Evolutionary conservation across 73 alveolate species (phyloP).

Genomic region (Tetrahymena malaccensis): DNA sequence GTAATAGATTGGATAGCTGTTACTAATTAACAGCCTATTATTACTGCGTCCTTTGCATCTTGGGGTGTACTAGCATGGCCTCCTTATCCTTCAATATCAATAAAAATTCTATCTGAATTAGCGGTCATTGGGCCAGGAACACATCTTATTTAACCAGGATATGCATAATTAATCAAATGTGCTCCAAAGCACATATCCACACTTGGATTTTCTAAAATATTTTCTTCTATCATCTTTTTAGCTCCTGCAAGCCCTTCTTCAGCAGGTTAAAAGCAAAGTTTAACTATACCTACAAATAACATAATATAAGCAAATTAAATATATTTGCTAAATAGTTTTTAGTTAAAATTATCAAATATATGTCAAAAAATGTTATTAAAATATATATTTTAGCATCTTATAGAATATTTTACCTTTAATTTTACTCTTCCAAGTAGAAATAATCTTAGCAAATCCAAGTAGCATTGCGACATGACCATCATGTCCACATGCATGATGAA

Average conservation of each 20-base stretch:
- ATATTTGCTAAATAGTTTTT: background rate
- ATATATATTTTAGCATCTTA: no score
- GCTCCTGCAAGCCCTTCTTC: slow-evolving; percentile 42
- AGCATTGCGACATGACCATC: slow-evolving; percentile 48
- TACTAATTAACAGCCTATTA: background rate
- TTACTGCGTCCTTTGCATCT: slow-evolving; percentile 9
- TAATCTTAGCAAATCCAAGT: slow-evolving; percentile 8
- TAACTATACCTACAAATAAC: background rate
- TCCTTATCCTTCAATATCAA: slow-evolving; percentile 25
- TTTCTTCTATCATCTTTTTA: slow-evolving; percentile 15
- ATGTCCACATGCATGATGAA: slow-evolving; percentile 47
- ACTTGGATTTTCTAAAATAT: slow-evolving; percentile 8
- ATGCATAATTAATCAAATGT: background rate
- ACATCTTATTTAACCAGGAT: background rate
- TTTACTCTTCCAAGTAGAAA: background rate
- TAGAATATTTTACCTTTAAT: background rate
- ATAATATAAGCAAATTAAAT: no score
- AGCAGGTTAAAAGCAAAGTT: slow-evolving; percentile 31
- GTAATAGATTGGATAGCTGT: background rate
- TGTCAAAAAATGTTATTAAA: no score
- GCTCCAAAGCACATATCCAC: slow-evolving; percentile 19
- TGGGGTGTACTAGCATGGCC: slow-evolving; percentile 35
- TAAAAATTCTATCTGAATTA: slow-evolving; percentile 4
- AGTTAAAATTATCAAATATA: no score
- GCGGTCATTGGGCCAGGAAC: background rate